Evolutionary conservation across 306 rosid species (phyloP).

Genomic region (Prunus kanzakura): DNA sequence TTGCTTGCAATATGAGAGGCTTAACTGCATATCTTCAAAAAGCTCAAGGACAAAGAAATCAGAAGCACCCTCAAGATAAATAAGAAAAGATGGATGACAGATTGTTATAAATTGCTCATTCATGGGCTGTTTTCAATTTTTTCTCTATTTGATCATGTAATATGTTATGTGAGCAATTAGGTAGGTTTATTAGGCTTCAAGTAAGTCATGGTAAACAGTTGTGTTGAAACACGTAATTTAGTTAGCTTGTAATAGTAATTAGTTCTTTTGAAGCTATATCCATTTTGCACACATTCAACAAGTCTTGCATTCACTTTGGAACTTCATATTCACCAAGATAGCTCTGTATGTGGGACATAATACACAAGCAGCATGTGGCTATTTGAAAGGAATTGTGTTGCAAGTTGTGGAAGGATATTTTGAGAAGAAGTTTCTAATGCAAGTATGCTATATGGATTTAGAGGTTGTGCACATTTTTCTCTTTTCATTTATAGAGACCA

Average conservation of each 20-base stretch:
- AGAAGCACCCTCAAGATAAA: neutral
- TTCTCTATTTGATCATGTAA: neutral
- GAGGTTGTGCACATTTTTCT: too few relatives aligned
- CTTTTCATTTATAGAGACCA: too few relatives aligned
- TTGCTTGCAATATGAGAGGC: neutral
- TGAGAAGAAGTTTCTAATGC: too few relatives aligned
- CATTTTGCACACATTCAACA: neutral
- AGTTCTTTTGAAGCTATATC: neutral
- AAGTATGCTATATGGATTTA: too few relatives aligned
- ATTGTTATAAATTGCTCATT: neutral
- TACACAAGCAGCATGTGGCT: neutral
- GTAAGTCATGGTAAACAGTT: neutral
- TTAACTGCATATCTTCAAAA: neutral
- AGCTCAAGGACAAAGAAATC: neutral
- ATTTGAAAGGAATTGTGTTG: too few relatives aligned
- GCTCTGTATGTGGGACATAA: neutral
- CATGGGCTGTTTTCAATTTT: neutral
- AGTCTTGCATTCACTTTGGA: neutral
- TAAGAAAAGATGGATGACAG: neutral
- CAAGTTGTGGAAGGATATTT: too few relatives aligned
- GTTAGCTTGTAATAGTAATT: neutral
- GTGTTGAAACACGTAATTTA: neutral
- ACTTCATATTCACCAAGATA: neutral
- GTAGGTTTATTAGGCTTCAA: neutral
- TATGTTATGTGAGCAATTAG: neutral